Percentiles rank a stretch among this genome's conserved stretches.
phyloP scores from a whole-genome alignment of 192 early-diverging fungal species.

The Lobosporangium transversale region DNA sequence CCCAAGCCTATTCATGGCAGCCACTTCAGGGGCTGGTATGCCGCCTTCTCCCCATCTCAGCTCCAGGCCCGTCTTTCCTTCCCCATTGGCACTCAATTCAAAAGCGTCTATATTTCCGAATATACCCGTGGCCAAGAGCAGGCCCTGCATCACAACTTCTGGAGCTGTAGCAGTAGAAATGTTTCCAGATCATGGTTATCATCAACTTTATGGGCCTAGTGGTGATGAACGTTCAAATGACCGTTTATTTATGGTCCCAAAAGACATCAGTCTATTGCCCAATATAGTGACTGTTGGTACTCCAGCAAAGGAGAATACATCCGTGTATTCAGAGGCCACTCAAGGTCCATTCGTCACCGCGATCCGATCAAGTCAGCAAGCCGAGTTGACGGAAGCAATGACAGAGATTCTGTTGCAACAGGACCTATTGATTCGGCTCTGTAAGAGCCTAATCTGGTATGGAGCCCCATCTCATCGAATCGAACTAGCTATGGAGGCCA shows the following conservation, averaged over 20 bases:
- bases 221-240: too few species aligned
- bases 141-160: too few species aligned
- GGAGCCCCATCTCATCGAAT: conserved; percentile 64
- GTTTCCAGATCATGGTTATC: too few species aligned
- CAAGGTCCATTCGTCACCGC: conserved; percentile 20
- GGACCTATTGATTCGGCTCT: conserved; percentile 59
- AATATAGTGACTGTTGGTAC: too few species aligned
- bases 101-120: background rate
- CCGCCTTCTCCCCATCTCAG: background rate
- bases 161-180: too few species aligned
- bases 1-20: conserved; percentile 29
- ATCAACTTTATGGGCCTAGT: too few species aligned
- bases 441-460: conserved; percentile 59
- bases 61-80: background rate
- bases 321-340: conserved; percentile 26
- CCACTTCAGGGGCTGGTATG: conserved; percentile 16
- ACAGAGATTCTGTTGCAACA: conserved; percentile 57
- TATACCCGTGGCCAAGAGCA: background rate
- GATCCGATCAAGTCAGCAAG: conserved; percentile 18
- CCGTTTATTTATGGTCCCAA: too few species aligned
- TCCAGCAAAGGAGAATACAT: conserved; percentile 22
- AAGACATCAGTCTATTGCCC: too few species aligned
- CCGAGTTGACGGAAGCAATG: conserved; percentile 24
- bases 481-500: conserved; percentile 58
- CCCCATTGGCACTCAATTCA: background rate